Conservation (phyloP, 164 flowering plant species). For the Aristolochia californica region DNA sequence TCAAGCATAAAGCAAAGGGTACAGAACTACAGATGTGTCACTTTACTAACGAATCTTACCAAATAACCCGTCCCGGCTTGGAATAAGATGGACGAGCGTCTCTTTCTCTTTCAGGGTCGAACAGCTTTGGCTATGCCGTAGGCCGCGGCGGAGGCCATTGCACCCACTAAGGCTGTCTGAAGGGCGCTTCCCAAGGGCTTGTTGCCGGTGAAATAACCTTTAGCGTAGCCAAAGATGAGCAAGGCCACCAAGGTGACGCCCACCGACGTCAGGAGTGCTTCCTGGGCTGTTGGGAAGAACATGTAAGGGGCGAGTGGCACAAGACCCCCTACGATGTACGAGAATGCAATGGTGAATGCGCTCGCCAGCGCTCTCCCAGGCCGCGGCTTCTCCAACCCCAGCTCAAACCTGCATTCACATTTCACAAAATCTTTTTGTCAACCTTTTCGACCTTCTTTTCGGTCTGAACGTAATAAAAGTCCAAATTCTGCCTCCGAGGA, state of each 20-base stretch:
- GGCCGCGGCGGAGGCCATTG: conserved; percentile 87
- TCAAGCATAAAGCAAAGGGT: too few species aligned
- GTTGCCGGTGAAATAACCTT: conserved; percentile 68
- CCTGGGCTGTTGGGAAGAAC: conserved; percentile 46
- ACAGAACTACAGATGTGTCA: too few species aligned
- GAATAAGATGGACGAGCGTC: too few species aligned
- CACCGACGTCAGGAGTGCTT: conserved; percentile 63
- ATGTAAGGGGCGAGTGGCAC: conserved; percentile 82
- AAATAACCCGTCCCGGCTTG: too few species aligned
- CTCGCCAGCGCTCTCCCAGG: conserved; percentile 84
- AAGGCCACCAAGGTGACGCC: conserved; percentile 55
- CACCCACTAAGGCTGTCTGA: conserved; percentile 71
- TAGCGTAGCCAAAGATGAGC: conserved; percentile 69
- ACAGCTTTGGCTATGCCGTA: conserved; percentile 72
- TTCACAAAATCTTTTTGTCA: too few species aligned
- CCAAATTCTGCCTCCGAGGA: too few species aligned
- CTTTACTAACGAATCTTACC: too few species aligned
- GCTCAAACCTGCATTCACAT: conserved; percentile 88
- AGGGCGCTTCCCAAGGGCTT: conserved; percentile 60
- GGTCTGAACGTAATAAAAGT: too few species aligned
- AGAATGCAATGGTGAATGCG: conserved; percentile 72
- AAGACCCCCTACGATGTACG: conserved; percentile 75
- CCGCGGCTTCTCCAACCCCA: conserved; percentile 92
- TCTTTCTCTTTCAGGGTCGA: conserved; percentile 7
- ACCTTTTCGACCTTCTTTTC: too few species aligned